Conservation (phyloP, 495 filamentous ascomycete species). For the Aspergillus leporis region DNA sequence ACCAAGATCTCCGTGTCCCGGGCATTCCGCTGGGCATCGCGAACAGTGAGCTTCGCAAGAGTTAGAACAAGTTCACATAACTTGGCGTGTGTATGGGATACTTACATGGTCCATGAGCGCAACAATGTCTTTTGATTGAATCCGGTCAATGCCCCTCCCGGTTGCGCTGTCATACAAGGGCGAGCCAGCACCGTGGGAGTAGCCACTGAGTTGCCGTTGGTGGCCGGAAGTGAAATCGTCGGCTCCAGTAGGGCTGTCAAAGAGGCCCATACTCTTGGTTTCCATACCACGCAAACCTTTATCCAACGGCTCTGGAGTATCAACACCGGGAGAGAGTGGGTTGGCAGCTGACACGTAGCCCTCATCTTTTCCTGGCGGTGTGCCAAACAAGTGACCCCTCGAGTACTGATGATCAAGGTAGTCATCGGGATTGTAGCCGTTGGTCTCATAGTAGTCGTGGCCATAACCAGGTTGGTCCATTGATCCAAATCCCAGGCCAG, state of each 20-base stretch:
- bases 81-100: slow-evolving; percentile 6
- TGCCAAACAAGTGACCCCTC: slow-evolving; percentile 38
- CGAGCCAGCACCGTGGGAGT: slow-evolving; percentile 76
- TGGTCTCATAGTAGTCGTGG: slow-evolving; percentile 41
- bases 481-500: slow-evolving; percentile 29
- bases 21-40: slow-evolving; percentile 95
- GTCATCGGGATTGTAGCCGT: slow-evolving; percentile 40
- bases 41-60: slow-evolving; percentile 77
- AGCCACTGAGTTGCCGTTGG: slow-evolving; percentile 74
- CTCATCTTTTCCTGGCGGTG: slow-evolving; percentile 67
- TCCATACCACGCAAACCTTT: slow-evolving; percentile 61
- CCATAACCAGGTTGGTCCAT: slow-evolving; percentile 34
- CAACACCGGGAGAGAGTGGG: slow-evolving; percentile 55
- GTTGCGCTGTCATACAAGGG: slow-evolving; percentile 91
- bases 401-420: slow-evolving; percentile 35
- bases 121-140: slow-evolving; percentile 96
- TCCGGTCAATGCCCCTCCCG: slow-evolving; percentile 84
- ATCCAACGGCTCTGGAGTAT: slow-evolving; percentile 60
- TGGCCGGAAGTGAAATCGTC: slow-evolving; percentile 64
- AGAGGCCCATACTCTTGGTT: slow-evolving; percentile 54
- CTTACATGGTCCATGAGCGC: slow-evolving; percentile 95
- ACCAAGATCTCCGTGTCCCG: slow-evolving; percentile 96
- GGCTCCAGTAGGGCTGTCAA: slow-evolving; percentile 60
- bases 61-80: slow-evolving; percentile 1
- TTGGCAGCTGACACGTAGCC: slow-evolving; percentile 88